Evolutionary conservation across 1,284 basidiomycete species (phyloP), one percentile per base, ranked within the genome.

Genomic region (Coniferiporia sulphurascens): DNA sequence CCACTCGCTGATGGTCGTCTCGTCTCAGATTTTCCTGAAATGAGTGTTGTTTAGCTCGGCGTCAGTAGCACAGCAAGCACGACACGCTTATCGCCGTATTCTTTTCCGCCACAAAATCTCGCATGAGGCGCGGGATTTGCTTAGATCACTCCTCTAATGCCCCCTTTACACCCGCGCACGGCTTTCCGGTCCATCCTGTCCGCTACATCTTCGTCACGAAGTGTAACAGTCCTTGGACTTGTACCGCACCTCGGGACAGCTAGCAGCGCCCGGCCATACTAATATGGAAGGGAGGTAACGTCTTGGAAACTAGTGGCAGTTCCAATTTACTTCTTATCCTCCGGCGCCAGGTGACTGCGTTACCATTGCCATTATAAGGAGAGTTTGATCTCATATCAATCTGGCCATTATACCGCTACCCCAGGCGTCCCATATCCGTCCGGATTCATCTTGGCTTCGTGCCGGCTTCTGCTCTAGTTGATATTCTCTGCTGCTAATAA

Each of bases 381-480:
- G 19, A 13, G 27, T 12, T 43, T 55, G 53, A 55, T 55, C 53
- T 45, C 19, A 48, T 43, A 55, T 55, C 53, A 55, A 55, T 55
- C 44, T 45, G 27, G 38, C 38, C 7, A 15, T 2, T 41, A 3
- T 41, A 10, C 38, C 15, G 38, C 38, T 15, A 41, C 12, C 15
- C 15, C 38, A 41, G 38, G 38, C 38, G 38, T 8, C 38, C 38
- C 38, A 41, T 41, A 41, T 41, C 38, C 3, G 38, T 15, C 15
- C 38, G 9, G 15, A 41, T 41, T 41, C 12, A 41, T 12, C 12
- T 15, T 41, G 2, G 3, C 38, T 41, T 41, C 38, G 38, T 41
- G 38, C 38, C 38, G 38, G 9, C 38, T 41, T 41, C 12, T 41
- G 38, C 12, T 41, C 38, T 41, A 10, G 7, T 10, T 41, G 38